These are phyloP conservation scores for Glomus cerebriforme DNA, from an alignment of 192 early-diverging fungal genomes.

Conservation along the genomic window DNA sequence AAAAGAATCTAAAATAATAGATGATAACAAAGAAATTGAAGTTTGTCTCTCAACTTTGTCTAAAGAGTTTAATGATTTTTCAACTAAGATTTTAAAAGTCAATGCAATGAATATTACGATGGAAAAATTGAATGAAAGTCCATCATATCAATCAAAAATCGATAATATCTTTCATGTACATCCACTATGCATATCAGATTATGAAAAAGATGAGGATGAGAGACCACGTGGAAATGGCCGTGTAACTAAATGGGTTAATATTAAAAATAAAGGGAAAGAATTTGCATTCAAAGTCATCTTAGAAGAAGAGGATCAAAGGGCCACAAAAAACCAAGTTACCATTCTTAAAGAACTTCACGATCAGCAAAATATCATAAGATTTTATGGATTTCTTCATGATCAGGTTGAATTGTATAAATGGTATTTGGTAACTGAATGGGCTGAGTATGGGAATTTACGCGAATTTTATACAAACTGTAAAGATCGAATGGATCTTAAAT, in stretches of 20 bases:
- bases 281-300: not conserved
- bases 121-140: not conserved
- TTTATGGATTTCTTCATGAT: not conserved
- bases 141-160: no score
- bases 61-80: no score
- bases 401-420: not conserved
- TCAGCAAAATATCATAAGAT: not conserved
- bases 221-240: not conserved
- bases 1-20: no score
- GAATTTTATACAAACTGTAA: not conserved
- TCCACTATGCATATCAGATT: not conserved
- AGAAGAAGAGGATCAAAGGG: not conserved
- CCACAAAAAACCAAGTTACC: not conserved
- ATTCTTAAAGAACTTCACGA: constrained; percentile 10
- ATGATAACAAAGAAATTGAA: not conserved
- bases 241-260: not conserved
- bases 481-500: not conserved
- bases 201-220: not conserved
- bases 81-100: no score
- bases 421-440: constrained; percentile 29
- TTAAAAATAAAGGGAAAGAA: not conserved
- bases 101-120: not conserved
- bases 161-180: no score
- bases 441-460: constrained; percentile 10
- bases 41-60: accelerated